Percentiles rank a stretch among this genome's conserved stretches.
Conservation (phyloP, 805 yeast species). For the Suhomyces prunicola region DNA sequence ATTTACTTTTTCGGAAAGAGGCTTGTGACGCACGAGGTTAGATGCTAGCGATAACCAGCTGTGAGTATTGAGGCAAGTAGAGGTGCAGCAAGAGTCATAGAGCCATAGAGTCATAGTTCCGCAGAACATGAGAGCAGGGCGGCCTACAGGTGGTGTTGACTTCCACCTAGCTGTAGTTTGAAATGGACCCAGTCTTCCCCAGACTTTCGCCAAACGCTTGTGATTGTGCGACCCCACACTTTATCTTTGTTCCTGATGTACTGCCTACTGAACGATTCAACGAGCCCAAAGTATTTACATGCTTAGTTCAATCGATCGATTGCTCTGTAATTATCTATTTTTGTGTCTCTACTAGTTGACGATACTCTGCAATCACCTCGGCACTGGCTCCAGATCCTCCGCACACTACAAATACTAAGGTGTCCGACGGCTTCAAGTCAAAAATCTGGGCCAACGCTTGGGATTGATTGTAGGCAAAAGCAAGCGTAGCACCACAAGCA, state of each 20-base stretch:
- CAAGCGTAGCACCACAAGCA: constrained; percentile 32
- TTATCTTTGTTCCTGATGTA: not conserved
- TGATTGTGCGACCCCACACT: not conserved
- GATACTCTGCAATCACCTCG: constrained; percentile 10
- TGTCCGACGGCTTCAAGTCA: constrained; percentile 20
- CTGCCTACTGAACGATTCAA: too few relatives aligned
- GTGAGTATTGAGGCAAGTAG: not conserved
- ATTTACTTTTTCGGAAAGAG: not conserved
- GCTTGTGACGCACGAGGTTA: not conserved
- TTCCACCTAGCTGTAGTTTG: too few relatives aligned
- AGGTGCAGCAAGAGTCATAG: not conserved
- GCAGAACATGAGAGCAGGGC: too few relatives aligned
- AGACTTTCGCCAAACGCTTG: not conserved
- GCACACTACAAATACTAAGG: constrained; percentile 26
- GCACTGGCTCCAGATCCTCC: constrained; percentile 22
- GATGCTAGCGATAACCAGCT: not conserved
- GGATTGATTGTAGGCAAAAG: constrained; percentile 11
- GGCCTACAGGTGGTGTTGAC: too few relatives aligned
- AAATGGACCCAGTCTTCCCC: too few relatives aligned
- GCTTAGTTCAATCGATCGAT: too few relatives aligned
- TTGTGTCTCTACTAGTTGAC: constrained; percentile 4
- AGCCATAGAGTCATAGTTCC: too few relatives aligned
- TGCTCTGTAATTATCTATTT: too few relatives aligned
- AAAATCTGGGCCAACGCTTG: constrained; percentile 13
- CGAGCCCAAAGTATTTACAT: too few relatives aligned